Evolutionary conservation across 805 yeast genomes (phyloP).

Genomic region (Nakazawaea pomicola): DNA sequence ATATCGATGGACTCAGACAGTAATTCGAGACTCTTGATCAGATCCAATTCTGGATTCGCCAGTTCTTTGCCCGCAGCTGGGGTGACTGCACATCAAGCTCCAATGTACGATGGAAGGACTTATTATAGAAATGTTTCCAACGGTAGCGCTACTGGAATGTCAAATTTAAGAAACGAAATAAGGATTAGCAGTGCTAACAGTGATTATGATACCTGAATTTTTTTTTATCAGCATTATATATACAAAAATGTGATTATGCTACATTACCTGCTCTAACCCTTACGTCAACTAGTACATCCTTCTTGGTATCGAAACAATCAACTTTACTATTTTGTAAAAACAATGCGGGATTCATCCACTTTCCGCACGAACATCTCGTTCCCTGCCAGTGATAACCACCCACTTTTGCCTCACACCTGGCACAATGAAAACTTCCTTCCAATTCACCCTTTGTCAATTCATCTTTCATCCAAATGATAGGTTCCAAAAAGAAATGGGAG

Average conservation of each 20-base stretch:
- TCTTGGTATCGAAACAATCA: constrained; percentile 45
- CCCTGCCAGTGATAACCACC: constrained; percentile 97
- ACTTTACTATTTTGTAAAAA: constrained; percentile 77
- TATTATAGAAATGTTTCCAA: constrained; percentile 4
- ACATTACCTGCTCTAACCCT: constrained; percentile 11
- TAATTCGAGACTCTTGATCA: not conserved
- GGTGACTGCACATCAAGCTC: not conserved
- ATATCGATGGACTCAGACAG: constrained; percentile 19
- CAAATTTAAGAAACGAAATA: constrained; percentile 8
- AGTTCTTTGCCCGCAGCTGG: not conserved
- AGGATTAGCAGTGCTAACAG: constrained; percentile 9
- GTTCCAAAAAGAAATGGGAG: constrained; percentile 85
- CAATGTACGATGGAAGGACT: not conserved
- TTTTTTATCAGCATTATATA: not conserved
- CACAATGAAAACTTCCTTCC: constrained; percentile 86
- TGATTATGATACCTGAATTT: constrained; percentile 2
- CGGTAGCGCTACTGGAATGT: constrained; percentile 1
- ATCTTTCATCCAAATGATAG: constrained; percentile 85
- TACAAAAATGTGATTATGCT: not conserved
- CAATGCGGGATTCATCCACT: constrained; percentile 92
- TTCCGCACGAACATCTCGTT: constrained; percentile 88
- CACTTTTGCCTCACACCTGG: constrained; percentile 76
- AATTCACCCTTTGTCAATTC: constrained; percentile 70
- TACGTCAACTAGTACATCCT: constrained; percentile 12
- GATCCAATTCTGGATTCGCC: not conserved